These are phyloP conservation scores for Eucalyptus pauciflora DNA, from an alignment of 345 rosid species.

Conservation along the genomic window DNA sequence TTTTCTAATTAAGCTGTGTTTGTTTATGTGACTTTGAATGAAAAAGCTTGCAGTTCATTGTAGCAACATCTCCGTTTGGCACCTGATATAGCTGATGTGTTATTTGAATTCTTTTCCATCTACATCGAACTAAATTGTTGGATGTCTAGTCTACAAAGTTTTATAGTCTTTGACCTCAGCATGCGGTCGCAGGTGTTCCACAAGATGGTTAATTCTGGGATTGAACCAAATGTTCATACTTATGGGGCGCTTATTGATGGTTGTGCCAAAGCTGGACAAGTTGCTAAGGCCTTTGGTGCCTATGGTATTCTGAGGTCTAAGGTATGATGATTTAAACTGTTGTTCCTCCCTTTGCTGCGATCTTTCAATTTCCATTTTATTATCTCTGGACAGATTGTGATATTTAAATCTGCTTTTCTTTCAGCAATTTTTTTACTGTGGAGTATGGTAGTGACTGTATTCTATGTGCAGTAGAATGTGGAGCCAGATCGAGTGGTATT, in stretches of 20 bases:
- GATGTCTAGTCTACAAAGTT: neutral
- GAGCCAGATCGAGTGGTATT: conserved; percentile 98
- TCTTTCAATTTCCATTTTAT: neutral
- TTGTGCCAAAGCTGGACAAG: conserved; percentile 91
- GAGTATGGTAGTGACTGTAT: conserved; percentile 22
- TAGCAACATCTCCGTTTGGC: neutral
- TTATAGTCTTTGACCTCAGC: neutral
- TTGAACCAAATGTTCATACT: conserved; percentile 86
- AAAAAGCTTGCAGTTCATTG: neutral
- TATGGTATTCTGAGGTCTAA: conserved; percentile 96
- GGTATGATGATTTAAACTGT: conserved; percentile 24
- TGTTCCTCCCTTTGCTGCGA: neutral
- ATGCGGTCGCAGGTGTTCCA: conserved; percentile 61
- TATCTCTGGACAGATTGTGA: neutral
- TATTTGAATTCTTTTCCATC: neutral
- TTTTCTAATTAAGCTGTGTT: neutral
- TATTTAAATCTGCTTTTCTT: neutral
- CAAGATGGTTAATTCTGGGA: conserved; percentile 85
- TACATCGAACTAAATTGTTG: neutral
- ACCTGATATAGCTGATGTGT: neutral
- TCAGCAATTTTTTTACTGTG: neutral
- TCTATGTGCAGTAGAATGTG: conserved; percentile 87
- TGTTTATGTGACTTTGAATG: neutral
- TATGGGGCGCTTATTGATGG: conserved; percentile 98
- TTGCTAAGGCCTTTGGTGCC: conserved; percentile 98